Conservation (phyloP, 2,329 filamentous ascomycete species). For the Gliomastix tumulicola region DNA sequence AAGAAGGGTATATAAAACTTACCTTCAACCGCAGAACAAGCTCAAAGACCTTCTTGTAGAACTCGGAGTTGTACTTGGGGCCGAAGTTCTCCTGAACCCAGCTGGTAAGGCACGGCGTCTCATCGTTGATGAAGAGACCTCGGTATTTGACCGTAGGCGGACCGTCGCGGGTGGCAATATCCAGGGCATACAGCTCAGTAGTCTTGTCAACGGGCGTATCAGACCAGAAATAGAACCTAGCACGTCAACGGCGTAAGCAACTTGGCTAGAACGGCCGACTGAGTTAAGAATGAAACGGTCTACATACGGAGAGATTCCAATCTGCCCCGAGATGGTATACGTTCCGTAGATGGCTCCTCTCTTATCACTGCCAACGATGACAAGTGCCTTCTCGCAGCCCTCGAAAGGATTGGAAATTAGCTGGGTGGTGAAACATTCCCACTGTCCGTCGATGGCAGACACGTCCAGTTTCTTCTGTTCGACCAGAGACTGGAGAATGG, state of each 20-base stretch:
- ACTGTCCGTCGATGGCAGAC: constrained; percentile 30
- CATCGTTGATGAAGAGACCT: constrained; percentile 65
- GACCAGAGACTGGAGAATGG: not conserved
- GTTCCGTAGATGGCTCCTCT: constrained; percentile 54
- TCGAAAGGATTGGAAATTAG: constrained; percentile 39
- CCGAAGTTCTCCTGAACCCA: constrained; percentile 45
- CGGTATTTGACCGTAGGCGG: constrained; percentile 60
- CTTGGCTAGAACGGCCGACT: no score
- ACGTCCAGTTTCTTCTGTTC: constrained; percentile 10
- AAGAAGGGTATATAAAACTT: not conserved
- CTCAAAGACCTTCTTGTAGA: constrained; percentile 64
- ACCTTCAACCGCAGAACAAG: constrained; percentile 60
- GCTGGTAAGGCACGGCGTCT: constrained; percentile 59
- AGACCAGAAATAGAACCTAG: constrained; percentile 50
- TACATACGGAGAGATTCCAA: constrained; percentile 35
- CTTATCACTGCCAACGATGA: constrained; percentile 52
- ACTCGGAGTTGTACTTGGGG: constrained; percentile 33
- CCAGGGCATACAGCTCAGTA: constrained; percentile 46
- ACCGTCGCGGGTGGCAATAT: constrained; percentile 48
- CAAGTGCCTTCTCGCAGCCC: constrained; percentile 32
- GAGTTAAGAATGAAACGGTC: no score
- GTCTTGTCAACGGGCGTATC: constrained; percentile 49
- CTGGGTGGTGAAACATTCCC: constrained; percentile 47
- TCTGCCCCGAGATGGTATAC: constrained; percentile 54
- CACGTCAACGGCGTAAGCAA: no score